Evolutionary conservation across 2,329 filamentous ascomycete genomes (phyloP), one percentile per base, ranked within the genome.

Genomic region (Fusarium neocosmosporiellum): DNA sequence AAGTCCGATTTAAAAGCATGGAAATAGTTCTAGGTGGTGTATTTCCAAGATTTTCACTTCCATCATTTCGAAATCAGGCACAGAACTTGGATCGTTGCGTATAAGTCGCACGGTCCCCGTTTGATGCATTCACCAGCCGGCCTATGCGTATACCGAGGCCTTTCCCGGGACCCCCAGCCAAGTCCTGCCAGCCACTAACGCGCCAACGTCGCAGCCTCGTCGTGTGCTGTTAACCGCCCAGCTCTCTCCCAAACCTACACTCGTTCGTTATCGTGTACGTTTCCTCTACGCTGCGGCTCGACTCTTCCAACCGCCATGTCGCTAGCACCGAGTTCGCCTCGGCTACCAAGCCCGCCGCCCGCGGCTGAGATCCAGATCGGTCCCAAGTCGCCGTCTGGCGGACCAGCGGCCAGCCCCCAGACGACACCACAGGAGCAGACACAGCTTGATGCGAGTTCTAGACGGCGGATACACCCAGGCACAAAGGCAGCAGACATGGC

Each of bases 401-500:
- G 90, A 58, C 79, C 80, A 46, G 78, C 83, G 29, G 85, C 84
- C 82, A 91, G 80, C 79, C 89, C 77, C 83, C 89, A 84, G 86
- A 88, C 82, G 74, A 89, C 87, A 80, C 89, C 88, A 82, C 90
- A 90, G 79, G 90, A 91, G 81, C 87, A 88, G 81, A 88, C 82
- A 78, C 87, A 87, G 73, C 87, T 92, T 75, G 93, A 96, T 74
- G 90, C 91, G 77, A 94, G 93, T 77, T 90, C 95, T 24, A 92
- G 90, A 78, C 88, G 96, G 74, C 90, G 96, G 78, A 97, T 99
- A 84, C 93, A 96, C 61, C 95, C 95, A 7, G 96, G 96, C 64
- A 98, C 95, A 50, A 96, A 93, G 81, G 91, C 95, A n/a, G 90
- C 90, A 63, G 94, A 98, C 77, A 98, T 99, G 94, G 93, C 94